These are phyloP conservation scores for Diphasiastrum complanatum DNA, from an alignment of 83 land plant genomes.

Conservation along the genomic window DNA sequence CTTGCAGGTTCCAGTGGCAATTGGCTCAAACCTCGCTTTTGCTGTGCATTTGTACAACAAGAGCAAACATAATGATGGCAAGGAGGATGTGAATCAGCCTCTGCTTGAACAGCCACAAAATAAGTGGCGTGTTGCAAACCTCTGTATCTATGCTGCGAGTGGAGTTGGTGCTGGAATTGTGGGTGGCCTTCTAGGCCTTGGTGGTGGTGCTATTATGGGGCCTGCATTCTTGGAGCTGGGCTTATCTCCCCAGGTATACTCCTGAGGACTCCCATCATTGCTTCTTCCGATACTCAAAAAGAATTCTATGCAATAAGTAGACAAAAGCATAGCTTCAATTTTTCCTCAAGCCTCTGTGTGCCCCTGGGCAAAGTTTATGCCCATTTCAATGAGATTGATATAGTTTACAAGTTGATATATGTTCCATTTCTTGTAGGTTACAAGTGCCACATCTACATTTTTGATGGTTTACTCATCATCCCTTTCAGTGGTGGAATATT, in stretches of 20 bases:
- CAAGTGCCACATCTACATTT: constrained; percentile 83
- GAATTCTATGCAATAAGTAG: too few relatives aligned
- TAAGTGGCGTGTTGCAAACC: too few relatives aligned
- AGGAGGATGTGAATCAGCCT: too few relatives aligned
- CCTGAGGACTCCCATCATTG: neutral
- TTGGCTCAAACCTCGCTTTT: constrained; percentile 41
- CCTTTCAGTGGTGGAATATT: constrained; percentile 81
- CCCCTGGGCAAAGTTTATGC: too few relatives aligned
- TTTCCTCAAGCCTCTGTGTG: neutral
- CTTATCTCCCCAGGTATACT: constrained; percentile 74
- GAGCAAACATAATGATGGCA: too few relatives aligned
- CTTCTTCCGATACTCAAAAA: neutral
- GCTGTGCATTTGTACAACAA: constrained; percentile 42
- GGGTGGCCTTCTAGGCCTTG: constrained; percentile 85
- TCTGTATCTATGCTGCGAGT: constrained; percentile 49
- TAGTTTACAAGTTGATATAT: neutral
- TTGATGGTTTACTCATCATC: constrained; percentile 94
- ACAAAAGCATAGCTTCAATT: neutral
- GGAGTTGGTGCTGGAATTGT: constrained; percentile 80
- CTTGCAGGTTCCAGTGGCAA: constrained; percentile 64
- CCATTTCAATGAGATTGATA: too few relatives aligned
- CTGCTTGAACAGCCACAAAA: too few relatives aligned
- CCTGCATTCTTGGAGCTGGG: constrained; percentile 87
- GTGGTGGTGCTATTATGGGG: constrained; percentile 89
- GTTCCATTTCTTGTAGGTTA: constrained; percentile 41